Evolutionary conservation across 192 early-diverging fungal species (phyloP).

Genomic region (Coemansia sp.): DNA sequence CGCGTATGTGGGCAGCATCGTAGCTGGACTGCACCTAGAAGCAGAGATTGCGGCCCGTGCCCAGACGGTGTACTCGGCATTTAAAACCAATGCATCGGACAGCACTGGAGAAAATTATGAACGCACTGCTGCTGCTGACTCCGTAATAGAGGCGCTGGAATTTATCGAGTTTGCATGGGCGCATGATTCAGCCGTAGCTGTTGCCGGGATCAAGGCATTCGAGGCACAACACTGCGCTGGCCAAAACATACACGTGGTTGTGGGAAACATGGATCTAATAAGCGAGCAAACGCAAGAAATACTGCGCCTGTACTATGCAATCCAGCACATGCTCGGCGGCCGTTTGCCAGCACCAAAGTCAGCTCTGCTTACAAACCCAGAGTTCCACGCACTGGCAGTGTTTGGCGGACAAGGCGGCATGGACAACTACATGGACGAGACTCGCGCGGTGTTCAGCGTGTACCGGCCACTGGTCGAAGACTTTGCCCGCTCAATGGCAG

Average conservation of each 20-base stretch:
- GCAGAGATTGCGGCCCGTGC: neutral
- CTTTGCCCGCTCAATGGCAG: slow-evolving; percentile 72
- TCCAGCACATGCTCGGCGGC: slow-evolving; percentile 6
- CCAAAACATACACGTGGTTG: neutral
- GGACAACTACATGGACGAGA: slow-evolving; percentile 91
- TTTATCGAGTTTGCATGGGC: slow-evolving; percentile 9
- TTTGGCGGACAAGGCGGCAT: slow-evolving; percentile 96
- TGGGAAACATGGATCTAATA: neutral
- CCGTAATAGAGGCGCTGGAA: neutral
- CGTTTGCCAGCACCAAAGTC: neutral
- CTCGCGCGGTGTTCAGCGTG: slow-evolving; percentile 69
- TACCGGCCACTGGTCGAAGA: slow-evolving; percentile 72
- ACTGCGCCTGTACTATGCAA: neutral
- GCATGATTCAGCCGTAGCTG: neutral
- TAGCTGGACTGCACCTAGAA: neutral
- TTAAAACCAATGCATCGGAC: neutral
- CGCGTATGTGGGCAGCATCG: neutral
- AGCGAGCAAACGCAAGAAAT: neutral
- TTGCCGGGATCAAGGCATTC: slow-evolving; percentile 9
- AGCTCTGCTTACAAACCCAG: slow-evolving; percentile 19
- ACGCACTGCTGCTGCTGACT: neutral
- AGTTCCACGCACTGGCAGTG: slow-evolving; percentile 61
- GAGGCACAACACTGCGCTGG: neutral
- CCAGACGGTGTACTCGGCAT: neutral
- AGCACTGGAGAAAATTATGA: neutral